Evolutionary conservation across 2,329 filamentous ascomycete genomes (phyloP), one percentile per base, ranked within the genome.

Genomic region (Bimuria novae-zelandiae): DNA sequence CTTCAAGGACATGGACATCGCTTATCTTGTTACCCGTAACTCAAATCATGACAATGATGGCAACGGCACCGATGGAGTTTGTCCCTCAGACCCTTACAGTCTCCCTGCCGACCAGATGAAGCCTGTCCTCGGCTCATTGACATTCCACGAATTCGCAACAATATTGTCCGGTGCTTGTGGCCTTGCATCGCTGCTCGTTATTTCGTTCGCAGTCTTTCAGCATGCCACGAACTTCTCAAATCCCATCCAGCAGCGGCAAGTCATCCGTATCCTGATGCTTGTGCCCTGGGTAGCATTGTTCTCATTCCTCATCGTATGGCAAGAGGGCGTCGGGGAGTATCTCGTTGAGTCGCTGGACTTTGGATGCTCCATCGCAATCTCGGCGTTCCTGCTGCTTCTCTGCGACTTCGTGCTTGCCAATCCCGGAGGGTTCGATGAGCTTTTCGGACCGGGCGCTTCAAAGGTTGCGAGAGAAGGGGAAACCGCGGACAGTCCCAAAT

Each of bases 361-460:
- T 37, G 68, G 68, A 16, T 68, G 64, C 40, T 55, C 67, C 7
- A 62, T 71, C 29, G 68, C 68, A 7, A 52, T 71, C 3, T 64
- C 63, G 3, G 56, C 64, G 0, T 70, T 71, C 46, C 37, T 71
- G 35, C 53, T 72, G 19, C 46, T 70, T n/a, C 62, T 70, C 52
- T 71, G 69, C 59, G 65, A 72, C 43, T 65, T 61, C 25, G 58
- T 72, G 0, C 55, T 72, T 10, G 54, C 56, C 8, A 60, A 67
- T 46, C 53, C 49, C 0, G 61, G 58, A 17, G 67, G 69, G 1
- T 70, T 68, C 27, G 65, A 72, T 8, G 60, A 63, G 19, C 52
- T 71, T 3, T 70, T 71, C 42, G 65, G 67, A 3, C 30, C 52
- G 8, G 57, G 60, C 4, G 62, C 63, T 2, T 30, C 16, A 23